phyloP scores from a whole-genome alignment of 148 eudicot species.

The Fagopyrum esculentum region DNA sequence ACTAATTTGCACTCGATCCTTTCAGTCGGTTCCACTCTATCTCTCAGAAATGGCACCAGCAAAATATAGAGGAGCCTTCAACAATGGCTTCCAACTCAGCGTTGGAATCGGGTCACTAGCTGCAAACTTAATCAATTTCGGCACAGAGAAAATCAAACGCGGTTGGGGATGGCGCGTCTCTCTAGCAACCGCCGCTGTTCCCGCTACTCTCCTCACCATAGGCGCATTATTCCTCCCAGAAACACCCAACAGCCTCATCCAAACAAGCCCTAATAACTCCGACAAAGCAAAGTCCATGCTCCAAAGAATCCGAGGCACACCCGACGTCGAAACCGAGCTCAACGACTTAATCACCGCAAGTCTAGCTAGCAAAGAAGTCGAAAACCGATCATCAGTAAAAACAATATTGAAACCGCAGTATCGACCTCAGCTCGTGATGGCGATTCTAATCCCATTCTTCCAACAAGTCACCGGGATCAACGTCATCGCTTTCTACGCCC shows the following conservation, averaged over 20 bases:
- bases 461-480: slow-evolving; percentile 36
- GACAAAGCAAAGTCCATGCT: slow-evolving; percentile 28
- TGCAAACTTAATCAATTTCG: slow-evolving; percentile 35
- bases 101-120: slow-evolving; percentile 30
- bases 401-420: slow-evolving; percentile 18
- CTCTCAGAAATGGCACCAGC: slow-evolving; percentile 68
- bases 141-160: slow-evolving; percentile 22
- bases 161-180: slow-evolving; percentile 64
- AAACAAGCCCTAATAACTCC: slow-evolving; percentile 19
- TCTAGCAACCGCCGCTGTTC: slow-evolving; percentile 33
- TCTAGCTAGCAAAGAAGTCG: slow-evolving; percentile 12
- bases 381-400: slow-evolving; percentile 15
- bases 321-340: slow-evolving; percentile 27
- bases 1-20: not conserved
- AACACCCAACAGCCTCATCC: slow-evolving; percentile 57
- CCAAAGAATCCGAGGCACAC: slow-evolving; percentile 38
- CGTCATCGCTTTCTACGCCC: slow-evolving; percentile 34
- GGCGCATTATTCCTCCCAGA: slow-evolving; percentile 53
- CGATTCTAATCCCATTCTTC: slow-evolving; percentile 32
- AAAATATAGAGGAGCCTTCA: slow-evolving; percentile 52
- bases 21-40: slow-evolving; percentile 54
- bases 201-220: slow-evolving; percentile 32
- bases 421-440: slow-evolving; percentile 35
- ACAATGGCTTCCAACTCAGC: slow-evolving; percentile 43
- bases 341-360: slow-evolving; percentile 25